phyloP scores from a whole-genome alignment of 2,329 filamentous ascomycete genomes.

The Escovopsis weberi region DNA sequence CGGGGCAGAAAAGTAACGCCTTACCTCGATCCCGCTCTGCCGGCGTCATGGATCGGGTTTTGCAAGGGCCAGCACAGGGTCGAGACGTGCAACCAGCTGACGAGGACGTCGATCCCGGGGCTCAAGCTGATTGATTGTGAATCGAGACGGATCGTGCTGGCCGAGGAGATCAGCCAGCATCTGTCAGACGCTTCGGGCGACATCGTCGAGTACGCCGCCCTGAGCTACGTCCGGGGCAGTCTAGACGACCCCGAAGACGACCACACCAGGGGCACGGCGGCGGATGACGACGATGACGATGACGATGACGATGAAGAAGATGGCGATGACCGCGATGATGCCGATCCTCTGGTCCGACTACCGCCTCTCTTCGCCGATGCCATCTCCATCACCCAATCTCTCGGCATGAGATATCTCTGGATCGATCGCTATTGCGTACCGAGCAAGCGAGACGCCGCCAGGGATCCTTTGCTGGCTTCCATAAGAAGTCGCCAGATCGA shows the following conservation, averaged over 20 bases:
- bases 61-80: conserved; percentile 17
- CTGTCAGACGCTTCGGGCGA: conserved; percentile 6
- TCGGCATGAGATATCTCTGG: conserved; percentile 24
- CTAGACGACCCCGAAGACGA: neutral
- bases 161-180: conserved; percentile 9
- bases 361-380: conserved; percentile 20
- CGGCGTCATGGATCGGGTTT: conserved; percentile 20
- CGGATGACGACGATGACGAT: neutral
- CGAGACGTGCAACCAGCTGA: conserved; percentile 10
- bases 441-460: conserved; percentile 11
- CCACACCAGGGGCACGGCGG: neutral
- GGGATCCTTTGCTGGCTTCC: neutral
- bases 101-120: conserved; percentile 10
- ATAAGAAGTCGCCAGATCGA: conserved; percentile 15
- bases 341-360: conserved; percentile 11
- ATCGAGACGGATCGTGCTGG: conserved; percentile 15
- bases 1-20: conserved; percentile 18
- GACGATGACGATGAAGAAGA: conserved; percentile 1
- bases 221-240: conserved; percentile 21
- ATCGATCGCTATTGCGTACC: conserved; percentile 22
- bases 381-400: conserved; percentile 15
- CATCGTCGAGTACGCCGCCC: conserved; percentile 16
- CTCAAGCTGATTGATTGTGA: conserved; percentile 20
- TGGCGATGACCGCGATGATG: neutral
- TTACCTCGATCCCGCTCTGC: conserved; percentile 16